Percentiles rank a stretch among this genome's conserved stretches.
phyloP scores from a whole-genome alignment of 495 filamentous ascomycete genomes.

The Monascus purpureus region DNA sequence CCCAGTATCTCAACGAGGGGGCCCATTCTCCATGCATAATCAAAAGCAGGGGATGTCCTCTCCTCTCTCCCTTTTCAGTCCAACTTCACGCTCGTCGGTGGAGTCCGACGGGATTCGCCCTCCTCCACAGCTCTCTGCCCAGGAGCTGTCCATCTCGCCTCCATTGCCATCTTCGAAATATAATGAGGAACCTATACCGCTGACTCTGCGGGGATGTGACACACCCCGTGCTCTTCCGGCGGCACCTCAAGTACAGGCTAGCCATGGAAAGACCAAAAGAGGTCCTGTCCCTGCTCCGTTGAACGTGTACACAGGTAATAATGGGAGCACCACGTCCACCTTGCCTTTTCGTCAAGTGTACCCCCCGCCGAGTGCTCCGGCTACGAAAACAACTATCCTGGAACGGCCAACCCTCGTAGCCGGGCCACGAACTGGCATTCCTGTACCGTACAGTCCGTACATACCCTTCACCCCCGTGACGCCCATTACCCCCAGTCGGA shows the following conservation, averaged over 20 bases:
- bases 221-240: slow-evolving; percentile 42
- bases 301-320: slow-evolving; percentile 18
- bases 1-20: background rate
- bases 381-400: slow-evolving; percentile 66
- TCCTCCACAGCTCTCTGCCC: slow-evolving; percentile 37
- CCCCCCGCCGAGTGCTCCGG: slow-evolving; percentile 39
- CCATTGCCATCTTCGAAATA: slow-evolving; percentile 43
- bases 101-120: slow-evolving; percentile 34
- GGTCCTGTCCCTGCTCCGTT: slow-evolving; percentile 21
- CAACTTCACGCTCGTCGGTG: slow-evolving; percentile 42
- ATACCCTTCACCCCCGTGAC: slow-evolving; percentile 84
- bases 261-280: slow-evolving; percentile 11
- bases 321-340: slow-evolving; percentile 13
- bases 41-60: slow-evolving; percentile 23
- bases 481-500: slow-evolving; percentile 65
- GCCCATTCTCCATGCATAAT: background rate
- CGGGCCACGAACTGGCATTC: slow-evolving; percentile 59
- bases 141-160: slow-evolving; percentile 43
- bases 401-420: slow-evolving; percentile 43
- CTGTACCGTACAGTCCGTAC: slow-evolving; percentile 78
- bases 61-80: slow-evolving; percentile 43
- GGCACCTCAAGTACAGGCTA: slow-evolving; percentile 9
- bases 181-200: slow-evolving; percentile 35
- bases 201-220: slow-evolving; percentile 44
- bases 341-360: slow-evolving; percentile 47